Percentiles rank a stretch among this genome's conserved stretches.
Conservation (phyloP, 768 basidiomycete species). For the Russula sp. region DNA sequence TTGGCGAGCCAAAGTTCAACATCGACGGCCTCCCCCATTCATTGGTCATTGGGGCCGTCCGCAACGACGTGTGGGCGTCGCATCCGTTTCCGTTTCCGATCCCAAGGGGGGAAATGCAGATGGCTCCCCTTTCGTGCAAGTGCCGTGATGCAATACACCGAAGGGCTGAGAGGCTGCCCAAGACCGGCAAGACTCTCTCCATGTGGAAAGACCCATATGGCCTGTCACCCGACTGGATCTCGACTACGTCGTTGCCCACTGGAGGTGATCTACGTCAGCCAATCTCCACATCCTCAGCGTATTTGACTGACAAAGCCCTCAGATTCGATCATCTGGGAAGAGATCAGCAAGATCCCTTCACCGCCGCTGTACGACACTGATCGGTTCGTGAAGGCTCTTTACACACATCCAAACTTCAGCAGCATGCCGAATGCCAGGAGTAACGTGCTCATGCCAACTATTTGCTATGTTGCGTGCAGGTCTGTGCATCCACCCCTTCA, state of each 20-base stretch:
- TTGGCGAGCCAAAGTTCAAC: background rate
- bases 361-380: background rate
- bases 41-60: background rate
- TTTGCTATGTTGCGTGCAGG: slow-evolving; percentile 68
- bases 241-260: background rate
- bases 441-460: slow-evolving; percentile 40
- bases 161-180: too few relatives aligned
- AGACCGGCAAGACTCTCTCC: background rate
- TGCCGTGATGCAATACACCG: background rate
- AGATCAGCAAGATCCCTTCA: slow-evolving; percentile 39
- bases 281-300: background rate
- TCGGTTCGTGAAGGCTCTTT: slow-evolving; percentile 39
- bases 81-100: background rate
- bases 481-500: slow-evolving; percentile 18
- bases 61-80: background rate
- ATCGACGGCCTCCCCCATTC: background rate
- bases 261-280: background rate
- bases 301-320: background rate
- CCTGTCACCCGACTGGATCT: background rate
- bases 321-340: slow-evolving; percentile 64
- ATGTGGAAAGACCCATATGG: too few relatives aligned
- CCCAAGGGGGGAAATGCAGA: background rate
- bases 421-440: slow-evolving; percentile 35
- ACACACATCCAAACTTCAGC: slow-evolving; percentile 47
- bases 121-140: background rate